Evolutionary conservation across 768 basidiomycete species (phyloP), one percentile per base, ranked within the genome.

Genomic region (Neoboletus brunneissimus): DNA sequence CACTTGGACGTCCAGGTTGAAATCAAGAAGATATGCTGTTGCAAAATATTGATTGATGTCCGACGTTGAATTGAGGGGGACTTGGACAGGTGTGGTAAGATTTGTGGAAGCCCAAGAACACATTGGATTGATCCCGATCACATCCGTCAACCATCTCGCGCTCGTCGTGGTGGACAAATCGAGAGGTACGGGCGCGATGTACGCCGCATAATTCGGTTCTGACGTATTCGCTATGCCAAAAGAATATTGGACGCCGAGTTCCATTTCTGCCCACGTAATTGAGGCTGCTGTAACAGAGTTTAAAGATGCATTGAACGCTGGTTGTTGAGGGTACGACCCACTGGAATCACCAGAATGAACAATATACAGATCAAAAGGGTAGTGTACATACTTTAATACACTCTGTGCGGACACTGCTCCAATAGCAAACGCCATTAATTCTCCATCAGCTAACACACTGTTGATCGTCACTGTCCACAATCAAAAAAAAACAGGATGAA

Each of bases 81-180:
- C 7, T 38, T 59, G 37, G 1, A 70, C 12, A 5, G 61, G 41
- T 6, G 56, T 1, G 4, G 64, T 64, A 16, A 70, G 38, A 45
- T 71, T 69, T 7, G 70, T 72, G 13, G 58, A 53, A 27, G 68
- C 54, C 67, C 67, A 70, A n/a, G 59, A 63, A 46, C 69, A 70
- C 4, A 48, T 46, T 1, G 69, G 69, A 25, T 69, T 67, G 29
- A 71, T 34, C 46, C 63, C 63, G 4, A 64, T 57, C 16, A 72
- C 68, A 47, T 70, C 69, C 20, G 61, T 58, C 31, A 72, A 32
- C 70, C 67, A 70, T 51, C 68, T 65, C 22, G 70, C 63, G 7
- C 22, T 58, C 15, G 58, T 66, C 1, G 64, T 41, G 5, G 53
- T 57, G 12, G 63, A 13, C 1, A 70, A 43, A 35, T 64, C 31